phyloP scores from a whole-genome alignment of 2,329 filamentous ascomycete genomes.

The Fusarium mundagurra region DNA sequence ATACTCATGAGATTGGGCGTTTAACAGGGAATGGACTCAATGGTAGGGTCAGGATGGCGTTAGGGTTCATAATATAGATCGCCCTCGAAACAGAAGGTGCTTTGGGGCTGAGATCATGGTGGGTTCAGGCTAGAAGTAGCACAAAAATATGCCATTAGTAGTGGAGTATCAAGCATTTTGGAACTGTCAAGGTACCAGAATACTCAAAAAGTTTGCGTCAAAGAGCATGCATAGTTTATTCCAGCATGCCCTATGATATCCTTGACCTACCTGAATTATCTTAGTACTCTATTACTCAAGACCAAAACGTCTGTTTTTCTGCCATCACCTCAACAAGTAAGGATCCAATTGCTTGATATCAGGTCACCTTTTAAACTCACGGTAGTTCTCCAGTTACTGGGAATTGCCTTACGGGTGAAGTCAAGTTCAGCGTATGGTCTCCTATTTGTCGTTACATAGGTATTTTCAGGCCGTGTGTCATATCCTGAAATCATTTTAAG shows the following conservation, averaged over 20 bases:
- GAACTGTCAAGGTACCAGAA: neutral
- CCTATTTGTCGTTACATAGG: neutral
- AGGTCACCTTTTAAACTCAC: neutral
- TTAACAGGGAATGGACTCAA: conserved; percentile 1
- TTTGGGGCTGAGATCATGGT: neutral
- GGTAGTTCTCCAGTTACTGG: neutral
- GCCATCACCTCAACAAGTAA: neutral
- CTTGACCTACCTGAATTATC: neutral
- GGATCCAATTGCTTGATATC: neutral
- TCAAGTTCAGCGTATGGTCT: neutral
- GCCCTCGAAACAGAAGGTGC: neutral
- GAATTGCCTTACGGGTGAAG: neutral
- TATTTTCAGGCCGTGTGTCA: neutral
- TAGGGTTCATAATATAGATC: neutral
- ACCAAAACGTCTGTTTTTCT: neutral
- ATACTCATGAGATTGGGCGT: conserved; percentile 1
- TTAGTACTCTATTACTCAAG: neutral
- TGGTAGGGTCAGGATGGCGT: conserved; percentile 15
- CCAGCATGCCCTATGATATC: neutral
- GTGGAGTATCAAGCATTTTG: neutral
- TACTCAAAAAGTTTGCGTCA: neutral
- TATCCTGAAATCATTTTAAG: neutral
- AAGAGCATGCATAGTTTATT: neutral
- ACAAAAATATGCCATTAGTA: neutral
- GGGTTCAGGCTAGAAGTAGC: neutral